Base-by-base conservation (phyloP, 768 basidiomycete genomes). In the Crucibulum laeve region DNA sequence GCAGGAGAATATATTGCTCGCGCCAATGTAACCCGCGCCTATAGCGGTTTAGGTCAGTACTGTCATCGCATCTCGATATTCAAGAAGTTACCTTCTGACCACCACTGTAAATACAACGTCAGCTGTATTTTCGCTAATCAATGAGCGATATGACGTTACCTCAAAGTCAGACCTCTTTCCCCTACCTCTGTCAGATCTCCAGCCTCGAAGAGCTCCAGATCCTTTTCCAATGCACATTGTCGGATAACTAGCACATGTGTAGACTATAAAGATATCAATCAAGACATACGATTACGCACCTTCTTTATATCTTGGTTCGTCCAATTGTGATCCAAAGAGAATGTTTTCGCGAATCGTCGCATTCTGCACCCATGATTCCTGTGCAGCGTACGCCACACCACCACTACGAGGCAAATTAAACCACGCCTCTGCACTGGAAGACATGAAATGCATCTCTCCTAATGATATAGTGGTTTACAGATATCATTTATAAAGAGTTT, bases 301-400 rank as follows among this genome's bases (percentile, higher is more conserved):
- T 42, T 81, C 76, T 70, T 81, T 82, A 57, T 93, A 94, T 5
- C 84, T 73, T 44, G 74, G 79, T 55, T 87, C 82, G 36, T 94
- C 84, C 47, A 80, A 90, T 0, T 80, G 74, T 5, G 79, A 63
- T 22, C 90, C 87, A 48, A 95, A 94, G 32, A 87, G 62, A 46
- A 95, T 86, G 54, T 94, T 95, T 33, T 91, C 84, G 61, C 77
- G 49, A 41, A 89, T 86, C 0, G 85, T 88, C 45, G 84, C 84
- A 49, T 88, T 90, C 59, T 82, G 77, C 2, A 91, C 81, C 88
- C 88, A 93, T 3, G 84, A 80, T 56, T 90, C 87, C 58, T 93
- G 90, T 2, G 84, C 84, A 4, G 85, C 85, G 56, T 87, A 91
- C 1, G 87, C 80, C 28, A 93, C 73, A 4, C 89, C 87, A 1